phyloP scores from a whole-genome alignment of 148 eudicot species.

The Rhododendron ovatum region DNA sequence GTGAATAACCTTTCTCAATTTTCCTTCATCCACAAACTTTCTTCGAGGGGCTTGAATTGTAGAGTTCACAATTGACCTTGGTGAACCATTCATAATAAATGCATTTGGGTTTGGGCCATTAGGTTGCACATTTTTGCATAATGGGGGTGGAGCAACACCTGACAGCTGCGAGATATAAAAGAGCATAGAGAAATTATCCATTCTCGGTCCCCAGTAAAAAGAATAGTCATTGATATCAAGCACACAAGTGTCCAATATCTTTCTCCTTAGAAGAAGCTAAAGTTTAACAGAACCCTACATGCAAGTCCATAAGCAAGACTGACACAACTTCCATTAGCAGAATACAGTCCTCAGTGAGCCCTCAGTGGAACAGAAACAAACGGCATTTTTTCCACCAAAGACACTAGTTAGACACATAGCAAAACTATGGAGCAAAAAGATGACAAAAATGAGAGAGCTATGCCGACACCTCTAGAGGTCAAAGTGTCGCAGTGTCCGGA shows the following conservation, averaged over 20 bases:
- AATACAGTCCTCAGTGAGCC: too few relatives aligned
- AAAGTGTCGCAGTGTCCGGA: too few relatives aligned
- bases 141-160: slow-evolving; percentile 83
- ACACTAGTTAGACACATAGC: too few relatives aligned
- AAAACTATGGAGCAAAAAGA: too few relatives aligned
- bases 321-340: too few relatives aligned
- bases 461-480: too few relatives aligned
- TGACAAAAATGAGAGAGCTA: too few relatives aligned
- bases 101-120: slow-evolving; percentile 40
- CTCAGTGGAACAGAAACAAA: too few relatives aligned
- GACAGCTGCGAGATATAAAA: slow-evolving; percentile 58
- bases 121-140: slow-evolving; percentile 61
- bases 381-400: too few relatives aligned
- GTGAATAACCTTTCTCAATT: slow-evolving; percentile 78
- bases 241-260: background rate
- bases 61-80: slow-evolving; percentile 34
- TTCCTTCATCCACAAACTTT: slow-evolving; percentile 93
- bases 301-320: background rate
- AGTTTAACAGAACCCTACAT: background rate
- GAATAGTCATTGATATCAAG: background rate
- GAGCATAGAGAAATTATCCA: slow-evolving; percentile 17
- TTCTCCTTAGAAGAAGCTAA: background rate
- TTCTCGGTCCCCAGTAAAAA: background rate
- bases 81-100: slow-evolving; percentile 55
- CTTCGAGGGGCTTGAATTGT: slow-evolving; percentile 87